These are phyloP conservation scores for Globisporangium ultimum DNA, from an alignment of 352 stramenopile species.

Conservation along the genomic window DNA sequence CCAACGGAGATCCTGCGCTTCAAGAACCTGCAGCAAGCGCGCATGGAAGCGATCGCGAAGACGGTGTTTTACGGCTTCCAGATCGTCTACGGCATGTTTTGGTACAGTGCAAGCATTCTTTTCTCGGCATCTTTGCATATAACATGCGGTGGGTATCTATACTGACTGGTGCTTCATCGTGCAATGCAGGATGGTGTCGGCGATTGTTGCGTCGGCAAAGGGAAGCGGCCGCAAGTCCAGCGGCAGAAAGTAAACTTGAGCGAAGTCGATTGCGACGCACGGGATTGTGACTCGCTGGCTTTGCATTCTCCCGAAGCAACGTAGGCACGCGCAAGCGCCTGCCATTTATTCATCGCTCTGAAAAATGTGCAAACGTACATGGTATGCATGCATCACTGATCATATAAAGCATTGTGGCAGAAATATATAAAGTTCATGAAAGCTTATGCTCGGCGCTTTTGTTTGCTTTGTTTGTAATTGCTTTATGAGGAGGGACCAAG, in stretches of 20 bases:
- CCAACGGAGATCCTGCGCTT: constrained; percentile 86
- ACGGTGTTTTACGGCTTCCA: constrained; percentile 86
- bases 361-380: too few species aligned
- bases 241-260: constrained; percentile 9
- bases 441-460: too few species aligned
- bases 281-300: background rate
- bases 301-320: too few species aligned
- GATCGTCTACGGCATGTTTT: constrained; percentile 90
- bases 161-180: too few species aligned
- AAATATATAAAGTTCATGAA: background rate
- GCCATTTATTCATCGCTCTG: too few species aligned
- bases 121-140: too few species aligned
- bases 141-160: background rate
- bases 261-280: background rate
- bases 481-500: too few species aligned
- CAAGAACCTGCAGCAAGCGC: constrained; percentile 78
- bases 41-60: constrained; percentile 77
- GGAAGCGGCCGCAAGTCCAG: constrained; percentile 16
- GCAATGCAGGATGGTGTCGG: constrained; percentile 71
- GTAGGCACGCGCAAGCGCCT: too few species aligned
- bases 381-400: background rate
- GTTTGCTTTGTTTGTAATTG: too few species aligned
- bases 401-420: background rate
- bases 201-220: constrained; percentile 73
- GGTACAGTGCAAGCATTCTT: constrained; percentile 30